A percentile compares a stretch with the other conserved stretches of the same genome.
phyloP scores from a whole-genome alignment of 768 basidiomycete genomes.

The Tubosaeta brunneosetosa region DNA sequence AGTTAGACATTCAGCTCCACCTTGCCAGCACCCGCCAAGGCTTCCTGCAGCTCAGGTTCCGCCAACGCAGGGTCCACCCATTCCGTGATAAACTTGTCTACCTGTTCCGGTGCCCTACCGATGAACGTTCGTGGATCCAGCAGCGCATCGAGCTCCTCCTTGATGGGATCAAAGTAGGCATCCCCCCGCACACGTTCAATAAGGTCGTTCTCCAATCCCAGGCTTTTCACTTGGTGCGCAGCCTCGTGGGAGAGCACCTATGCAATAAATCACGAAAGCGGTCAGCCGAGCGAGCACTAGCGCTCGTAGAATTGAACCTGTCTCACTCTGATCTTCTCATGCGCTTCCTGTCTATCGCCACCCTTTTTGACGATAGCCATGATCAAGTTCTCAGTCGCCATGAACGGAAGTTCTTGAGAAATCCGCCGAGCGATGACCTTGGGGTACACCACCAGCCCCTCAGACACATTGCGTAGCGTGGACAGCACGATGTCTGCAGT shows the following conservation, averaged over 20 bases:
- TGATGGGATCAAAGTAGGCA: conserved; percentile 88
- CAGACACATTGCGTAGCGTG: conserved; percentile 93
- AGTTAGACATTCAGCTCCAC: conserved; percentile 55
- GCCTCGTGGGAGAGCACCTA: conserved; percentile 94
- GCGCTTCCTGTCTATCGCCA: conserved; percentile 94
- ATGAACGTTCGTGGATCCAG: conserved; percentile 87
- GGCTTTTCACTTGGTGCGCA: conserved; percentile 87
- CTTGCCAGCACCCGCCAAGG: conserved; percentile 46
- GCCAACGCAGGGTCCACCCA: conserved; percentile 84
- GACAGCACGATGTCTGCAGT: conserved; percentile 95
- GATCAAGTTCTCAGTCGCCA: conserved; percentile 99
- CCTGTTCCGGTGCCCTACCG: conserved; percentile 93
- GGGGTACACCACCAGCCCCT: conserved; percentile 99
- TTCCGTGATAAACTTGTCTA: conserved; percentile 79
- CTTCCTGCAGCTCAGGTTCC: conserved; percentile 50
- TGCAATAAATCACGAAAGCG: conserved; percentile 3
- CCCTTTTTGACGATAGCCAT: conserved; percentile 97
- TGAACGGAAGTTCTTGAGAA: conserved; percentile 94
- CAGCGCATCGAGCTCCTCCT: conserved; percentile 67
- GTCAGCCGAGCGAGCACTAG: conserved; percentile 7
- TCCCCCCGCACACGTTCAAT: conserved; percentile 81
- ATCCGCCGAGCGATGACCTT: conserved; percentile 91
- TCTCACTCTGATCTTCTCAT: conserved; percentile 86
- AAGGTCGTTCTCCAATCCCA: conserved; percentile 93
- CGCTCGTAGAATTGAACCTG: conserved; percentile 8